Evolutionary conservation across 495 filamentous ascomycete species (phyloP), one percentile per base, ranked within the genome.

Genomic region (Podospora didyma): DNA sequence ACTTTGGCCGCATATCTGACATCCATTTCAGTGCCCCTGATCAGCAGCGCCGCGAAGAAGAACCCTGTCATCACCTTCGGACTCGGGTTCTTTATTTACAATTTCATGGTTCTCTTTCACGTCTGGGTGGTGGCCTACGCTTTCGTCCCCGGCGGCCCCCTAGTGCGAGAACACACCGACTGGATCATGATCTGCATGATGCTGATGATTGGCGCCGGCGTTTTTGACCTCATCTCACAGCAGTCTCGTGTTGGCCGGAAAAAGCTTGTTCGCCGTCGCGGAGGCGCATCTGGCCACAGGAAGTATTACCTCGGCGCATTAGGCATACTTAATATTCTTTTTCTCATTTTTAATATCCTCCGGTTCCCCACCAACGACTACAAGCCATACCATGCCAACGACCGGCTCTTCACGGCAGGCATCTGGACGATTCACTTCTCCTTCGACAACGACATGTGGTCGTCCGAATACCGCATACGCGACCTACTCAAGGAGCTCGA

Each of bases 401-500:
- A 91, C 59, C 94, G 91, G 65, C 69, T 92, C 53, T 78, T 95
- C 28, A 97, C 95, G 1, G 87, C 90, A 7, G 95, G 95, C 62
- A 97, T 99, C 71, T 99, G 95, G 95, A 99, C 95, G 0, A 92
- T 97, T 50, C 95, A 99, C 78, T 99, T 99, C 67, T 90, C 86
- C 23, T 84, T 99, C 23, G 95, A 99, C 75, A 99, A 99, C 67
- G 88, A 97, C 72, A 97, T 97, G 95, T 97, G 92, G 91, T 89
- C 88, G 21, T 94, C 92, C 3, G 93, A 97, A 73, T 86, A 87
- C 56, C 93, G 95, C 50, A 95, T 97, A 82, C 89, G 89, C 60
- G 85, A 96, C 75, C 75, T 96, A 10, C 89, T 99, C 65, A 88
- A 90, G 63, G 94, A 97, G 66, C 75, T 96, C 17, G 95, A 99